A percentile compares a stretch with the other conserved stretches of the same genome.
phyloP scores from a whole-genome alignment of 306 rosid genomes.

The Heteromeles arbutifolia region DNA sequence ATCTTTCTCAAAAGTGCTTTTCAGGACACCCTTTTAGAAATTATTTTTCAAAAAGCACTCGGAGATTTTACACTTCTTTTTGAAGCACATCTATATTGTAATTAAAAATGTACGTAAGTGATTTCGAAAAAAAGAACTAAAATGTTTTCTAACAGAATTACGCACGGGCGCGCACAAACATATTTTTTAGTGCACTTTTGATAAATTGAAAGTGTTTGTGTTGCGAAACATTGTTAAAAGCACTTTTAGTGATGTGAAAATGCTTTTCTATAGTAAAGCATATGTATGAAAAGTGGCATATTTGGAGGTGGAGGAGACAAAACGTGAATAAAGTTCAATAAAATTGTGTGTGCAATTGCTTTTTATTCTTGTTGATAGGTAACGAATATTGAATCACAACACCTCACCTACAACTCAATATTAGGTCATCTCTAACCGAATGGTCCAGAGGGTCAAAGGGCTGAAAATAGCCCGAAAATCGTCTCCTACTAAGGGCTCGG shows the following conservation, averaged over 20 bases:
- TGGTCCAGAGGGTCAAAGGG: too few relatives aligned
- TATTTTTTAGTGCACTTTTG: neutral
- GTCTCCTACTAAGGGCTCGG: too few relatives aligned
- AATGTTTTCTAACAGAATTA: neutral
- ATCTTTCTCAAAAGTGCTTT: constrained; percentile 25
- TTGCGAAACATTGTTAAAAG: too few relatives aligned
- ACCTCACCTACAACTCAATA: neutral
- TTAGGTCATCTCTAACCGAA: too few relatives aligned
- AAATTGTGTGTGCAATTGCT: neutral
- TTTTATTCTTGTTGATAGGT: neutral
- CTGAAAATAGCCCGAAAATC: too few relatives aligned
- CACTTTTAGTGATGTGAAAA: too few relatives aligned
- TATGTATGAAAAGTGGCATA: constrained; percentile 23
- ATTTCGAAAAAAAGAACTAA: too few relatives aligned
- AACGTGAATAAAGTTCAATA: constrained; percentile 16
- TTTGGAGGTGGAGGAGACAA: constrained; percentile 31
- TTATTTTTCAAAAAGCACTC: too few relatives aligned
- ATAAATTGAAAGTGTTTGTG: too few relatives aligned
- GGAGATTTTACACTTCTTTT: too few relatives aligned
- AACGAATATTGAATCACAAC: neutral
- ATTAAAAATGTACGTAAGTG: neutral
- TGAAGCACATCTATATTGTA: too few relatives aligned
- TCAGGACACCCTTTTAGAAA: neutral
- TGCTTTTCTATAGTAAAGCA: neutral
- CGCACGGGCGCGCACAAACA: rapidly evolving